Percentiles rank a stretch among this genome's conserved stretches.
These are phyloP conservation scores for Termitomyces sp. DNA, from an alignment of 768 basidiomycete genomes.

Conservation along the genomic window DNA sequence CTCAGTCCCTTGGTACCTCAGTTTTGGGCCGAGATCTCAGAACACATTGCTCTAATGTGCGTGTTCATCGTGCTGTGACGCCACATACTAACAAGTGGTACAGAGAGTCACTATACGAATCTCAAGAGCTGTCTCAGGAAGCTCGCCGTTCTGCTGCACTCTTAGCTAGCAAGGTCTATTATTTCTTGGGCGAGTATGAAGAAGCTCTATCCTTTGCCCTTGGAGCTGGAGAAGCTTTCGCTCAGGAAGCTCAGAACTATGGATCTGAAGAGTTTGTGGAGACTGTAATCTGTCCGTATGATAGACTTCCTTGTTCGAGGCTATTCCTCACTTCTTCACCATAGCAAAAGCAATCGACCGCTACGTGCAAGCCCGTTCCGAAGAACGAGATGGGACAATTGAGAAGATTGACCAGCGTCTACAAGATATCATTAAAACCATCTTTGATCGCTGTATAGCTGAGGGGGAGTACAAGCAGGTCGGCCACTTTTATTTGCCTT, in stretches of 20 bases:
- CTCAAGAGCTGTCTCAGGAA: slow-evolving; percentile 62
- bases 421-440: slow-evolving; percentile 81
- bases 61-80: slow-evolving; percentile 23
- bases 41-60: slow-evolving; percentile 85
- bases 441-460: slow-evolving; percentile 78
- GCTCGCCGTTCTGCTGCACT: slow-evolving; percentile 83
- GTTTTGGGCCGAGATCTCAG: slow-evolving; percentile 99
- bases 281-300: slow-evolving; percentile 83
- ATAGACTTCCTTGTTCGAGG: background rate
- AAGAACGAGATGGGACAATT: slow-evolving; percentile 44
- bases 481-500: slow-evolving; percentile 11
- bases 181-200: slow-evolving; percentile 91
- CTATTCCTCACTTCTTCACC: slow-evolving; percentile 2
- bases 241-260: slow-evolving; percentile 55
- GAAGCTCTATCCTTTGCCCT: slow-evolving; percentile 95
- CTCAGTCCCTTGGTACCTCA: slow-evolving; percentile 82
- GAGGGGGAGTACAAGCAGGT: slow-evolving; percentile 93
- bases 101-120: slow-evolving; percentile 91
- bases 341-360: slow-evolving; percentile 94
- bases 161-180: slow-evolving; percentile 97
- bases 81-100: slow-evolving; percentile 1
- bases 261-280: slow-evolving; percentile 87
- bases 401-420: slow-evolving; percentile 75
- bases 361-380: slow-evolving; percentile 68
- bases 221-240: slow-evolving; percentile 83